These are phyloP conservation scores for Coelastrella sp. DNA, from an alignment of 139 green algal species.

Conservation along the genomic window DNA sequence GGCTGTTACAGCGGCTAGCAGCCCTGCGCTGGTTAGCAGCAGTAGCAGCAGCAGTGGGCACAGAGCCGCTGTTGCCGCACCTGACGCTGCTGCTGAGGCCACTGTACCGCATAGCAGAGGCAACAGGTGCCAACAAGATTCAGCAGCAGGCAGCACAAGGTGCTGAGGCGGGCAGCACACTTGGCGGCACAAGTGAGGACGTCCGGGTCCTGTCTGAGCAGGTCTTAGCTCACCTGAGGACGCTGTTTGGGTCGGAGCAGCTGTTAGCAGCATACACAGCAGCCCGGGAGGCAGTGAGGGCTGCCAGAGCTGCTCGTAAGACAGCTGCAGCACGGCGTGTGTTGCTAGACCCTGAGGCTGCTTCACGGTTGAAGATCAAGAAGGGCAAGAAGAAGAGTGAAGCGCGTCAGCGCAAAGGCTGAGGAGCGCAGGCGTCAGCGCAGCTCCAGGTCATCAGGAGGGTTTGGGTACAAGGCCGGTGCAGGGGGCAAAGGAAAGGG, in stretches of 20 bases:
- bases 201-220: conserved; percentile 71
- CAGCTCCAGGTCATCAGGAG: conserved; percentile 34
- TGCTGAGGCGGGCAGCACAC: not conserved
- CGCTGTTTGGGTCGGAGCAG: conserved; percentile 74
- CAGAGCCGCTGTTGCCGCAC: conserved; percentile 56
- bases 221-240: conserved; percentile 82
- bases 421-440: conserved; percentile 75
- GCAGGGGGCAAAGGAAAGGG: too few relatives aligned
- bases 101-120: conserved; percentile 86
- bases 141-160: not conserved
- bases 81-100: conserved; percentile 79
- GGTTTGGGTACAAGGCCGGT: conserved; percentile 18
- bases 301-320: conserved; percentile 63
- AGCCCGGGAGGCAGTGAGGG: conserved; percentile 67
- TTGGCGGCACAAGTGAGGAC: conserved; percentile 40
- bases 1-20: conserved; percentile 65
- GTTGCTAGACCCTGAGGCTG: conserved; percentile 86
- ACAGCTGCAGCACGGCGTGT: conserved; percentile 60
- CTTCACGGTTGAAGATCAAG: conserved; percentile 66
- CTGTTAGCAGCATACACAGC: conserved; percentile 78
- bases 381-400: conserved; percentile 69
- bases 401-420: conserved; percentile 81
- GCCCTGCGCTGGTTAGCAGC: conserved; percentile 89
- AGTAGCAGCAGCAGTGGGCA: conserved; percentile 56
- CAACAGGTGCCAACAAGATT: not conserved